Evolutionary conservation across 331 rosid species (phyloP).

Genomic region (Erythrophleum ivorense): DNA sequence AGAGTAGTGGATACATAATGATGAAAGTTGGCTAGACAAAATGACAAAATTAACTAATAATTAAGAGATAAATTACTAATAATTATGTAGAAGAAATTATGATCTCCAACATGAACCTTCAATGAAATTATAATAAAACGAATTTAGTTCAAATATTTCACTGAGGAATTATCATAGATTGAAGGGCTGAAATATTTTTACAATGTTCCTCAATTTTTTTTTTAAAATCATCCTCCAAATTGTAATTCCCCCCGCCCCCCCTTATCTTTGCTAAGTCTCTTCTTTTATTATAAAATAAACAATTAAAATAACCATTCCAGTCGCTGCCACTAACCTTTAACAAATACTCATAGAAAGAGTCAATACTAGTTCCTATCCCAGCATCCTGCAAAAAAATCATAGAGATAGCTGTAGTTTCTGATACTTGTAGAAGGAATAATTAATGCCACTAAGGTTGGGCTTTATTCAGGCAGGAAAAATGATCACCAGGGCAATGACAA

Average conservation of each 20-base stretch:
- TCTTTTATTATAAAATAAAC: neutral
- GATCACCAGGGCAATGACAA: neutral
- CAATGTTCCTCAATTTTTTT: neutral
- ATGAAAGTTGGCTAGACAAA: no score
- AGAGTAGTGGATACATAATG: no score
- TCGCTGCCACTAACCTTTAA: conserved; percentile 74
- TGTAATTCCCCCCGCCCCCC: neutral
- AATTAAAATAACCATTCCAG: conserved; percentile 21
- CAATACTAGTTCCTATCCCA: conserved; percentile 98
- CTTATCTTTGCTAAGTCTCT: neutral
- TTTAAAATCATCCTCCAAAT: neutral
- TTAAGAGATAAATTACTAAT: no score
- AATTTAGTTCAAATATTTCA: neutral
- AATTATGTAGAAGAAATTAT: no score
- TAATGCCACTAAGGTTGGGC: neutral
- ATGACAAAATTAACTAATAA: no score
- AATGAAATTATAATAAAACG: neutral
- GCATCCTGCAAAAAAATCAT: conserved; percentile 78
- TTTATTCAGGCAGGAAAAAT: conserved; percentile 18
- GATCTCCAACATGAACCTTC: neutral
- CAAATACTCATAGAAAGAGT: conserved; percentile 94
- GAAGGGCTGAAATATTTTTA: neutral
- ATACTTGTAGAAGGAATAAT: conserved; percentile 10
- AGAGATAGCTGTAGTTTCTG: conserved; percentile 36
- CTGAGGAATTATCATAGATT: neutral